Evolutionary conservation across 2,329 filamentous ascomycete species (phyloP), one percentile per base, ranked within the genome.

Genomic region (Scedosporium boydii): DNA sequence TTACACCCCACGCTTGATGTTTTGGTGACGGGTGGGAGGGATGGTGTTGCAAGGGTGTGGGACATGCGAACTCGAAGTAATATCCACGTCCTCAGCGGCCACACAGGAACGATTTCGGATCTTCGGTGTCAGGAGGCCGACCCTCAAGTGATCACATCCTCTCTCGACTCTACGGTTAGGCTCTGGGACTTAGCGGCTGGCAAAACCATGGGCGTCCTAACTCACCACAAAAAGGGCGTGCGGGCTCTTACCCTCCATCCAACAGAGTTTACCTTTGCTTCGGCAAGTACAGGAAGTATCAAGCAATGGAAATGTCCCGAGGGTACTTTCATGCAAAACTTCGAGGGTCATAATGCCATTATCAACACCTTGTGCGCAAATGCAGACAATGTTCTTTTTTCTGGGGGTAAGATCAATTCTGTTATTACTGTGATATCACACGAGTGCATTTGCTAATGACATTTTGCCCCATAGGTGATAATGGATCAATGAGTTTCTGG

Each of bases 251-350:
- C 91, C 10, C 82, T 88, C 3, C 95, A 99, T 72, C 95, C 96
- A 0, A 86, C 85, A 64, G 95, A 99, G 74, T 99, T 96, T 72
- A 99, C 96, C 0, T 99, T 99, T 72, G 95, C 95, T 4, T 93
- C 86, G 64, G 95, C 89, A 53, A 96, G 91, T 70, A 93, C 93
- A 0, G 89, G 90, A 26, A 93, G 90, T 72, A 97, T 99, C 77
- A 99, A 99, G 80, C 95, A 99, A 77, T 99, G 95, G 93, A 97
- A 98, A 74, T 98, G 93, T 68, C 96, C 96, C 1, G 92, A 97
- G 72, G 96, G 93, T 44, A 91, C 91, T 16, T 98, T 99, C 73
- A 99, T 99, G 95, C 93, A 97, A 75, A 98, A 98, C 72, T 98
- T 98, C 70, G 91, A 96, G 53, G 93, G 93, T 4, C 93, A 98